phyloP scores from a whole-genome alignment of 164 flowering plant species.

The Brasenia schreberi region DNA sequence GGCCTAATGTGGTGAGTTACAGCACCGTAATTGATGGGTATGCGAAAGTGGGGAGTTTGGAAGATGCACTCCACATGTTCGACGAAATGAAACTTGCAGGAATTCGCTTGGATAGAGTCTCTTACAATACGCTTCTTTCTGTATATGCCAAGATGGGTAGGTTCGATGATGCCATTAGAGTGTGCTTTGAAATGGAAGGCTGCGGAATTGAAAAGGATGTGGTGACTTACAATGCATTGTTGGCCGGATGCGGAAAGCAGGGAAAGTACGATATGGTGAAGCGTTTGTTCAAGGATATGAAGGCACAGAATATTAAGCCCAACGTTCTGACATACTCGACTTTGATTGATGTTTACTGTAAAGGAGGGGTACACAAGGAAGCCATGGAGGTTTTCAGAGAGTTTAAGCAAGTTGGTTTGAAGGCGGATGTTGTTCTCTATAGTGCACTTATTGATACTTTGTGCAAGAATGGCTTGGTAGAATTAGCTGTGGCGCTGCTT shows the following conservation, averaged over 20 bases:
- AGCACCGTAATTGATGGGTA: slow-evolving; percentile 92
- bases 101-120: slow-evolving; percentile 66
- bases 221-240: slow-evolving; percentile 87
- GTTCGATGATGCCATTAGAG: slow-evolving; percentile 64
- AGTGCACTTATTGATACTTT: slow-evolving; percentile 84
- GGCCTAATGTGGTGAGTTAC: slow-evolving; percentile 89
- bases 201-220: slow-evolving; percentile 69
- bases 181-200: slow-evolving; percentile 76
- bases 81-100: slow-evolving; percentile 69
- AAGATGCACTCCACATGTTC: slow-evolving; percentile 62
- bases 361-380: slow-evolving; percentile 72
- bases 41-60: slow-evolving; percentile 72
- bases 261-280: slow-evolving; percentile 57
- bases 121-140: slow-evolving; percentile 70
- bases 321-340: slow-evolving; percentile 88
- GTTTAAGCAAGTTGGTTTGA: slow-evolving; percentile 67
- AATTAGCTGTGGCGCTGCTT: slow-evolving; percentile 62
- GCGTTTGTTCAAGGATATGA: slow-evolving; percentile 63
- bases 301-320: slow-evolving; percentile 31
- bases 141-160: slow-evolving; percentile 76
- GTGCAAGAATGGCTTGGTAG: slow-evolving; percentile 86
- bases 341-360: slow-evolving; percentile 69
- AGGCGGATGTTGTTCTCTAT: slow-evolving; percentile 94
- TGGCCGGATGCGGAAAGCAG: slow-evolving; percentile 88
- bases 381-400: slow-evolving; percentile 74